Evolutionary conservation across 345 rosid genomes (phyloP), one percentile per base, ranked within the genome.

Genomic region (Iberis pinnata): DNA sequence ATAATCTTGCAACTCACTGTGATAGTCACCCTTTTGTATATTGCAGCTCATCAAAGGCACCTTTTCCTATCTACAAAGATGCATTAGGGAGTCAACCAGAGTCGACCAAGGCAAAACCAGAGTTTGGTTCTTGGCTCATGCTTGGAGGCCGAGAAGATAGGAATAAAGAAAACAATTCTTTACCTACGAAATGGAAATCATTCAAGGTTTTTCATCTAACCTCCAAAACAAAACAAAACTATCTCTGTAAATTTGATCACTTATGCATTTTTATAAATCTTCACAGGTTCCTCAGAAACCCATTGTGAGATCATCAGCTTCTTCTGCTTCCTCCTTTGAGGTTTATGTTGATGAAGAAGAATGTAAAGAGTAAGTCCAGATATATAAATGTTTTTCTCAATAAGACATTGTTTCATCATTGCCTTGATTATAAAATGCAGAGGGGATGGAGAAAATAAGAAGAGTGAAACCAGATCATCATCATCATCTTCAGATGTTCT

Each of bases 261-360:
- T 40, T 18, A 33, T 35, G 27, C 5, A 9, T 6, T 32, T 14
- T 15, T 9, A 42, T 45, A 16, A 43, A 43, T 10, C 27, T 39
- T 64, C 41, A 52, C 78, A 90, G 96, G 61, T 80, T 69, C 92
- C 95, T 5, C 85, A 73, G 49, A 79, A 65, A 71, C 76, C 79
- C 5, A 65, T 50, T 4, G 70, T 60, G 53, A 64, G 84, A 61
- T 51, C 65, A 45, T 75, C 70, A 54, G 65, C 75, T 42, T 47
- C 75, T 12, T 45, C 72, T 42, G 66, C 76, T 61, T 54, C 85
- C 41, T 45, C 58, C 49, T 84, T 87, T 63, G 84, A 87, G 67
- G 98, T 84, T 54, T 87, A 80, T 54, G 77, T 87, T 1, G 95
- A 90, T 16, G 95, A 84, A 64, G 90, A 82, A 60, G 95, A 82